A percentile compares a stretch with the other conserved stretches of the same genome.
These are phyloP conservation scores for Tephrocybe rancida DNA, from an alignment of 768 basidiomycete genomes.

Conservation along the genomic window DNA sequence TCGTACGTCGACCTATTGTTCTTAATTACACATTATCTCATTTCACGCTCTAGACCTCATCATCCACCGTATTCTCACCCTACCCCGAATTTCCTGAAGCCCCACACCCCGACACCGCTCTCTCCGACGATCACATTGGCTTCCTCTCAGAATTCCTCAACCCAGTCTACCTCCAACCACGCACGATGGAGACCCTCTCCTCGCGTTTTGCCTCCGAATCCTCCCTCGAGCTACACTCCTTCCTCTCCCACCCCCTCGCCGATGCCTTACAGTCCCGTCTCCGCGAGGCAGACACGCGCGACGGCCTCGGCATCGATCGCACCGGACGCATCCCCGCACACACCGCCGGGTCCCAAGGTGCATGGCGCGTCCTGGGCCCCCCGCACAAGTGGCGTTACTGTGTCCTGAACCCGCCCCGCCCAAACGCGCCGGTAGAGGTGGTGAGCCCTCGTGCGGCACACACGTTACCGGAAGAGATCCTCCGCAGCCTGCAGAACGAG, in stretches of 20 bases:
- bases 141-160: conserved; percentile 88
- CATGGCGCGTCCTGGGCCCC: conserved; percentile 81
- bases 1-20: conserved; percentile 56
- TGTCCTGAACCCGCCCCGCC: conserved; percentile 48
- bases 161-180: conserved; percentile 84
- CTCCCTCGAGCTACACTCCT: conserved; percentile 85
- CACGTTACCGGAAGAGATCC: conserved; percentile 55
- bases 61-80: conserved; percentile 58
- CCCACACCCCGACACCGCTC: conserved; percentile 50
- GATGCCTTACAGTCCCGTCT: conserved; percentile 66
- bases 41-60: conserved; percentile 50
- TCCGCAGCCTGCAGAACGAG: conserved; percentile 73
- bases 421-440: conserved; percentile 41
- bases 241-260: conserved; percentile 74
- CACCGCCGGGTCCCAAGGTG: conserved; percentile 52
- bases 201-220: conserved; percentile 84
- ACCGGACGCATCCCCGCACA: conserved; percentile 64
- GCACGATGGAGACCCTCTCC: conserved; percentile 80
- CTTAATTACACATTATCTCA: conserved; percentile 4
- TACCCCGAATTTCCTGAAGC: conserved; percentile 52
- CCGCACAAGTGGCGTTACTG: conserved; percentile 96
- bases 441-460: conserved; percentile 56
- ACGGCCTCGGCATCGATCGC: conserved; percentile 63
- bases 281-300: conserved; percentile 60
- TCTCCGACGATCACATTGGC: conserved; percentile 59